A percentile compares a stretch with the other conserved stretches of the same genome.
Evolutionary conservation across 2,329 filamentous ascomycete species (phyloP).

Genomic region (Alternaria gansuensis): DNA sequence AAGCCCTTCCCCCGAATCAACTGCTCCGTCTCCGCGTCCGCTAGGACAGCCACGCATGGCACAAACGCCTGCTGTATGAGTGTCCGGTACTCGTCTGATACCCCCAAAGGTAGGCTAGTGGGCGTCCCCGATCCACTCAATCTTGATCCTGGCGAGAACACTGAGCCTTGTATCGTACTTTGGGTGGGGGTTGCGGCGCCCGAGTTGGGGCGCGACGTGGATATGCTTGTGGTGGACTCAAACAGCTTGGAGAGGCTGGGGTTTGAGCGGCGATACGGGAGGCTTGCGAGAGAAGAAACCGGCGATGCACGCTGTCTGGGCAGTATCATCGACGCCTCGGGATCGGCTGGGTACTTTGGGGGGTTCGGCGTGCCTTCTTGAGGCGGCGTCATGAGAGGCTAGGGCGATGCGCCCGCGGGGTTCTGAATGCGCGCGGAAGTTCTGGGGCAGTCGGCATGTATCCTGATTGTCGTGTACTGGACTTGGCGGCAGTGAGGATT

Average conservation of each 20-base stretch:
- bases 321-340: constrained; percentile 68
- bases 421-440: constrained; percentile 40
- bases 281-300: constrained; percentile 67
- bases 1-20: constrained; percentile 86
- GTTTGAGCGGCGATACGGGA: constrained; percentile 64
- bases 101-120: constrained; percentile 52
- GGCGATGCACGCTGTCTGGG: constrained; percentile 68
- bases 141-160: constrained; percentile 56
- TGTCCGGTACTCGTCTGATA: constrained; percentile 64
- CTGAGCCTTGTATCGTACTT: constrained; percentile 49
- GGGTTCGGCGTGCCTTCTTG: constrained; percentile 52
- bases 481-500: constrained; percentile 12
- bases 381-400: constrained; percentile 53
- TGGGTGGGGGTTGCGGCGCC: constrained; percentile 56
- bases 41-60: constrained; percentile 85
- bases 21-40: constrained; percentile 85
- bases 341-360: constrained; percentile 63
- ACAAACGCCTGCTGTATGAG: constrained; percentile 86
- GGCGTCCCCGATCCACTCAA: constrained; percentile 52
- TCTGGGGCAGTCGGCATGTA: constrained; percentile 48
- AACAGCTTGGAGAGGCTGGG: constrained; percentile 63
- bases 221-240: constrained; percentile 59
- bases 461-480: constrained; percentile 25
- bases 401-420: constrained; percentile 49
- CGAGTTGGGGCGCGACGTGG: constrained; percentile 53